These are phyloP conservation scores for Aspergillus piperis DNA, from an alignment of 2,329 filamentous ascomycete genomes.

Conservation along the genomic window DNA sequence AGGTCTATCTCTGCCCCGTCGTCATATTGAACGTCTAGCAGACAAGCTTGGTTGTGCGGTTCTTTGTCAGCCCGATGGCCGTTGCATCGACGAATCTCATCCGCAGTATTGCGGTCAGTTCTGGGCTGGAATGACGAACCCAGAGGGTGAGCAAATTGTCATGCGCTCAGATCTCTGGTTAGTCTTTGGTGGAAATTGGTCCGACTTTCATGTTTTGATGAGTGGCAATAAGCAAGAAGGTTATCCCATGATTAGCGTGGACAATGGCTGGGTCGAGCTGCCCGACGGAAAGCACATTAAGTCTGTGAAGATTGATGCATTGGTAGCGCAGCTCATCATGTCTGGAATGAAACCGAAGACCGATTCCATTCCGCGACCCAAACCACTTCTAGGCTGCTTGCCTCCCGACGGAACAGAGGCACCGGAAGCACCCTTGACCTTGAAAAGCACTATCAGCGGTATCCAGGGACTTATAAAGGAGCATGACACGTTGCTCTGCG, in stretches of 20 bases:
- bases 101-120: slow-evolving; percentile 11
- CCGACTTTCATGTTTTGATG: not conserved
- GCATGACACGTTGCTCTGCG: slow-evolving; percentile 4
- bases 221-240: not conserved
- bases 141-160: slow-evolving; percentile 1
- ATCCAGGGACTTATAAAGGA: slow-evolving; percentile 6
- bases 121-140: slow-evolving; percentile 6
- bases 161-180: slow-evolving; percentile 10
- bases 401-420: not conserved
- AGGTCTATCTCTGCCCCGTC: not conserved
- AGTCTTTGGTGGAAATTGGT: slow-evolving; percentile 7
- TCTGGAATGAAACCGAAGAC: not conserved
- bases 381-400: not conserved
- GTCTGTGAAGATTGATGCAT: not conserved
- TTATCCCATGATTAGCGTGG: slow-evolving; percentile 4
- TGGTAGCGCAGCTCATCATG: not conserved
- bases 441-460: not conserved
- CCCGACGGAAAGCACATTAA: not conserved
- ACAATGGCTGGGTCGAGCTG: not conserved
- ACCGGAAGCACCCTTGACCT: not conserved
- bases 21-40: slow-evolving; percentile 4
- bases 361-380: not conserved
- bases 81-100: slow-evolving; percentile 7
- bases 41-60: slow-evolving; percentile 12
- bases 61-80: slow-evolving; percentile 12